phyloP scores from a whole-genome alignment of 139 green algal species.

The Tetraselmis chui region DNA sequence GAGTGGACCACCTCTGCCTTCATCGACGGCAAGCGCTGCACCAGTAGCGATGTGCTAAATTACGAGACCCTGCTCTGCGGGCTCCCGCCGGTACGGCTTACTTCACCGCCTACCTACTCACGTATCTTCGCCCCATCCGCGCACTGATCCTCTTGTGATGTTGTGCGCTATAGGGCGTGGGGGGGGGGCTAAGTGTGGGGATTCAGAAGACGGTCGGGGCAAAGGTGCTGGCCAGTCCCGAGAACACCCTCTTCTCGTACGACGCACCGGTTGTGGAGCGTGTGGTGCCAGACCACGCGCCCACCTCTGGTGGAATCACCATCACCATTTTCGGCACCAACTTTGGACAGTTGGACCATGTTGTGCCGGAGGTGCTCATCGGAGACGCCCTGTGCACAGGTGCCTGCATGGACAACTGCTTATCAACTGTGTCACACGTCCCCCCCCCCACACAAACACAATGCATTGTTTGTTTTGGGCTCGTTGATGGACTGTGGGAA shows the following conservation, averaged over 20 bases:
- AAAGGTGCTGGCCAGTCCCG: not conserved
- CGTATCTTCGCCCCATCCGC: not conserved
- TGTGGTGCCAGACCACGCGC: conserved; percentile 5
- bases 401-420: too few relatives aligned
- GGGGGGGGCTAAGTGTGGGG: conserved; percentile 1
- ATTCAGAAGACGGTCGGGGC: conserved; percentile 1
- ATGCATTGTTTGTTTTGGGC: too few relatives aligned
- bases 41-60: not conserved
- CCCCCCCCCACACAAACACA: too few relatives aligned
- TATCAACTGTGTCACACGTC: too few relatives aligned
- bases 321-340: conserved; percentile 14
- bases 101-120: not conserved
- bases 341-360: conserved; percentile 2
- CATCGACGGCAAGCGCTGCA: conserved; percentile 1
- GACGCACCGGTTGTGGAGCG: conserved; percentile 11
- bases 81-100: not conserved
- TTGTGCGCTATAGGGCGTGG: not conserved
- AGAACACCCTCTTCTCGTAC: conserved; percentile 23
- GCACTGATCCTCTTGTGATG: not conserved
- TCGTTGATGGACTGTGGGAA: too few relatives aligned
- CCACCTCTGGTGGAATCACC: conserved; percentile 7
- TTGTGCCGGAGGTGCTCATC: not conserved
- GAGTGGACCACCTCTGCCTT: not conserved
- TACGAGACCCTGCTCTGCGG: conserved; percentile 11
- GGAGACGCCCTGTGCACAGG: not conserved